These are phyloP conservation scores for Pythium pyrilobum DNA, from an alignment of 352 stramenopile genomes.

Conservation along the genomic window DNA sequence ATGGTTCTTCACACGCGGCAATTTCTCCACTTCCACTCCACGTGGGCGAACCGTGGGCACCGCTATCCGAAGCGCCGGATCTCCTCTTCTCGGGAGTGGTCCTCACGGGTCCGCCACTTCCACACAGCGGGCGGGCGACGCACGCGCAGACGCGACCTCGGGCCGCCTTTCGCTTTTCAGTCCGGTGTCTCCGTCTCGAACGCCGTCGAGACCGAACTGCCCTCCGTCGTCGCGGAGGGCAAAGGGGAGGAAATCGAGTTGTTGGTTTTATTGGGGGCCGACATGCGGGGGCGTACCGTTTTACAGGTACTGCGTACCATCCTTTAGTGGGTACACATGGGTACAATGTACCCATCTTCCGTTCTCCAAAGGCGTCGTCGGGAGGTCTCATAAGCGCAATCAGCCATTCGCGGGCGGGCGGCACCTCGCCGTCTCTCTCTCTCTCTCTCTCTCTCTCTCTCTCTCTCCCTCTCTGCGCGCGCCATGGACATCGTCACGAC, in stretches of 20 bases:
- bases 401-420: background rate
- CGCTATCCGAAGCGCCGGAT: background rate
- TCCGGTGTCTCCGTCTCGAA: slow-evolving; percentile 4
- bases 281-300: slow-evolving; percentile 11
- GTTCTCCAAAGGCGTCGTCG: background rate
- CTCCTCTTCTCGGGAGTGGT: background rate
- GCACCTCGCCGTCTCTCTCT: background rate
- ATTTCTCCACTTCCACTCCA: background rate
- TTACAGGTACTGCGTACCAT: slow-evolving; percentile 14
- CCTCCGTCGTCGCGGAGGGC: background rate
- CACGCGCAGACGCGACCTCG: too few relatives aligned
- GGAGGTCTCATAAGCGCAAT: background rate
- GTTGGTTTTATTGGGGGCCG: slow-evolving; percentile 19
- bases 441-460: background rate
- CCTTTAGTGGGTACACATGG: background rate
- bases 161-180: too few relatives aligned
- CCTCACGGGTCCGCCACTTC: background rate
- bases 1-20: slow-evolving; percentile 21
- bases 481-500: slow-evolving; percentile 84
- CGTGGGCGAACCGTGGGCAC: background rate
- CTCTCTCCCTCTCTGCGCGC: background rate
- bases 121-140: too few relatives aligned
- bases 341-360: slow-evolving; percentile 11
- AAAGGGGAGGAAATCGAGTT: slow-evolving; percentile 14
- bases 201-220: slow-evolving; percentile 10